Conservation (phyloP, 1,284 basidiomycete genomes). For the Gomphus bonarii region DNA sequence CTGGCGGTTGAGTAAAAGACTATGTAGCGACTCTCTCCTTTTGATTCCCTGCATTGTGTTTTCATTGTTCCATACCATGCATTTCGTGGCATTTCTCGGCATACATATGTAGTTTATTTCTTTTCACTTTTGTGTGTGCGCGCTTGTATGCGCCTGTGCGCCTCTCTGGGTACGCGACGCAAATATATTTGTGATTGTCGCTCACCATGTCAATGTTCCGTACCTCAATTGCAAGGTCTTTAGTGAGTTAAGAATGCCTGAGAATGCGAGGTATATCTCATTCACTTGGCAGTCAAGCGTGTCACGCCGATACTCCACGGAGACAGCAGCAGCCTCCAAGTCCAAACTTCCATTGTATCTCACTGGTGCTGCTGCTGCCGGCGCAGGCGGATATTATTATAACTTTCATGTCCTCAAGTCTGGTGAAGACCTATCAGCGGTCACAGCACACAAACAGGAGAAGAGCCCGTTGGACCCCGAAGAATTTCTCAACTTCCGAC, state of each 20-base stretch:
- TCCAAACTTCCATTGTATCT: conserved; percentile 14
- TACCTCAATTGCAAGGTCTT: background rate
- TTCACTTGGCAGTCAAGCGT: background rate
- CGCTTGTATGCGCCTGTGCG: background rate
- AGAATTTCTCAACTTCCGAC: conserved; percentile 69
- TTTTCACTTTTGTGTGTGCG: background rate
- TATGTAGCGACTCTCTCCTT: background rate
- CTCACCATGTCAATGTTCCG: conserved; percentile 2
- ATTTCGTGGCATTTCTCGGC: background rate
- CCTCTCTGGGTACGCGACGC: background rate
- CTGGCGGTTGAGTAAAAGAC: background rate
- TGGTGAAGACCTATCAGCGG: conserved; percentile 1
- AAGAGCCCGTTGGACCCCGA: conserved; percentile 66
- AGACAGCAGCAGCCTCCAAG: background rate
- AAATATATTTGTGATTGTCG: background rate
- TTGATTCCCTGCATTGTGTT: conserved; percentile 2
- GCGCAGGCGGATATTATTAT: conserved; percentile 13
- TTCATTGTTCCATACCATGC: background rate
- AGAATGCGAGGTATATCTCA: background rate
- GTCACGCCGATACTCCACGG: conserved; percentile 15
- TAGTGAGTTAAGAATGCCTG: conserved; percentile 1
- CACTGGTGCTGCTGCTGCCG: conserved; percentile 11
- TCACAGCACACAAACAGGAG: conserved; percentile 26
- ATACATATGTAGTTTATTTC: conserved; percentile 1
- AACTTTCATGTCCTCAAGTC: background rate